Conservation (phyloP, 1,284 basidiomycete species). For the Moesziomyces globuligerus region DNA sequence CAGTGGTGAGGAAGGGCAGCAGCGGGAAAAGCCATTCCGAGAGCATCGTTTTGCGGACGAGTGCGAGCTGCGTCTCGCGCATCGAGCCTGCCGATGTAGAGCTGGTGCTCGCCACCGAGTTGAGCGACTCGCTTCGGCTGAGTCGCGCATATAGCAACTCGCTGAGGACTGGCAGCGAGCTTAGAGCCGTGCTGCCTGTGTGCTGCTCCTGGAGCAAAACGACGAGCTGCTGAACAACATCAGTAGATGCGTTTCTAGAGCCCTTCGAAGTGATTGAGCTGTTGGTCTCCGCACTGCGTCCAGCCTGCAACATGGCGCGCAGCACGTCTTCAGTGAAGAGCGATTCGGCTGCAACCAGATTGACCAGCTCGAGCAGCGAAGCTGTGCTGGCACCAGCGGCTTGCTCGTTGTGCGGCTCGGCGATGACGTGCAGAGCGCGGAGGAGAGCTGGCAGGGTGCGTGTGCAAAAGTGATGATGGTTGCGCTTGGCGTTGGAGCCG, state of each 20-base stretch:
- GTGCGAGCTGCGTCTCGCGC: constrained; percentile 27
- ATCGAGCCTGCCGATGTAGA: constrained; percentile 16
- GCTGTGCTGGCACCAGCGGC: neutral
- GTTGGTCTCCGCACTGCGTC: constrained; percentile 14
- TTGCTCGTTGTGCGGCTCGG: neutral
- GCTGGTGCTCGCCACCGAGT: constrained; percentile 23
- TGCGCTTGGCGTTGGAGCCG: constrained; percentile 53
- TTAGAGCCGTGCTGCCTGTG: constrained; percentile 4
- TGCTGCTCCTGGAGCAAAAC: constrained; percentile 11
- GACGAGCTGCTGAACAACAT: constrained; percentile 12
- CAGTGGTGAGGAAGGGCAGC: constrained; percentile 19
- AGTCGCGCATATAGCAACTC: constrained; percentile 24
- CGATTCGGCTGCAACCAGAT: constrained; percentile 31
- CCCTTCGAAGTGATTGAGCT: constrained; percentile 12
- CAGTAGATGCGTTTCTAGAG: constrained; percentile 4
- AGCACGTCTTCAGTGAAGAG: constrained; percentile 45
- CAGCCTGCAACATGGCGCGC: constrained; percentile 28
- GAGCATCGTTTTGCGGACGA: constrained; percentile 44
- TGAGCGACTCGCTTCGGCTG: constrained; percentile 28
- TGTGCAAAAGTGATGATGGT: constrained; percentile 43
- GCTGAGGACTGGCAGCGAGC: constrained; percentile 14
- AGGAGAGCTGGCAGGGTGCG: constrained; percentile 25
- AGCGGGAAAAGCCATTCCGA: constrained; percentile 33
- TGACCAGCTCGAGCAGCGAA: constrained; percentile 14
- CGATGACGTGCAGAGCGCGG: constrained; percentile 9